These are phyloP conservation scores for Teratosphaeria pseudoeucalypti DNA, from an alignment of 2,329 filamentous ascomycete genomes.

Conservation along the genomic window DNA sequence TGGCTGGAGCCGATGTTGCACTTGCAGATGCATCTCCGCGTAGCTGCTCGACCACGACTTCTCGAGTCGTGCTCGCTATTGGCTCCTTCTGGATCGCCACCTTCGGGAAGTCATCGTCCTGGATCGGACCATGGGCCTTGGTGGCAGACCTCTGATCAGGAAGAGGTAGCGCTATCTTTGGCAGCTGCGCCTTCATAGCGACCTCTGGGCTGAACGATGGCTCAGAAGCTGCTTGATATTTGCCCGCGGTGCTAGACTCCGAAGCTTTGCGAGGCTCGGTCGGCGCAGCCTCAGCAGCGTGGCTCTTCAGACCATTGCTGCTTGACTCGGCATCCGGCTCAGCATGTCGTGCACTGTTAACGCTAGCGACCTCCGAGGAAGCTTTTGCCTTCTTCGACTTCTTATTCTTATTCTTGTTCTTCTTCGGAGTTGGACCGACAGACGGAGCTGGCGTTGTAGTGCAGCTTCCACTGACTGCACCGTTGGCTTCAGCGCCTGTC, in stretches of 20 bases:
- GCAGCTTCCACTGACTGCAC: not conserved
- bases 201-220: not conserved
- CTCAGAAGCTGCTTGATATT: not conserved
- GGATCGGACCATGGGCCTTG: not conserved
- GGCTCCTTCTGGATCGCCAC: not conserved
- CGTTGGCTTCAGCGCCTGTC: not conserved
- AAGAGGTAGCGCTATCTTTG: not conserved
- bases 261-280: not conserved
- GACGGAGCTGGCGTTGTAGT: not conserved
- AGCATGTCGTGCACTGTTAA: not conserved
- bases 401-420: not conserved
- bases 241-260: not conserved
- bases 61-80: not conserved
- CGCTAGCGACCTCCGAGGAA: not conserved
- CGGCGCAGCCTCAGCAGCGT: not conserved
- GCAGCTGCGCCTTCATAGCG: slow-evolving; percentile 1
- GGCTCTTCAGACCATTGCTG: not conserved
- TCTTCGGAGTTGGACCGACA: not conserved
- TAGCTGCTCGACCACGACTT: slow-evolving; percentile 4
- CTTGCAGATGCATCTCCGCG: not conserved
- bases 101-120: not conserved
- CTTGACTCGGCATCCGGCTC: not conserved
- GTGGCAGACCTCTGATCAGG: not conserved
- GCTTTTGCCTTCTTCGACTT: not conserved
- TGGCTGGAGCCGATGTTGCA: not conserved